phyloP scores from a whole-genome alignment of 805 yeast species.

The Sungouiella thailandica region DNA sequence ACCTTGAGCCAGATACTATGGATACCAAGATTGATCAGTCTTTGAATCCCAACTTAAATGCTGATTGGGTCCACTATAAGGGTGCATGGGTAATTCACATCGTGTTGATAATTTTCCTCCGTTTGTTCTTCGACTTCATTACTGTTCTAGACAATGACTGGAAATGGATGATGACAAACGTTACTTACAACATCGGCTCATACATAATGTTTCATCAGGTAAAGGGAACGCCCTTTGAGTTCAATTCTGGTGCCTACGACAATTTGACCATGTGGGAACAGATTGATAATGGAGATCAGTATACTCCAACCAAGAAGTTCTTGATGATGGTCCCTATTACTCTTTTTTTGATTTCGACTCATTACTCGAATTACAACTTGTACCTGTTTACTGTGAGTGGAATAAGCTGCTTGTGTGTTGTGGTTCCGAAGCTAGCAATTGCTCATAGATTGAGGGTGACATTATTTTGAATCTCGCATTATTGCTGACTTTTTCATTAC shows the following conservation, averaged over 20 bases:
- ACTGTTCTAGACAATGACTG: constrained; percentile 79
- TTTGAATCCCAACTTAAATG: constrained; percentile 83
- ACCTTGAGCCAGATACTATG: constrained; percentile 86
- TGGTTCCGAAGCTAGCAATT: constrained; percentile 84
- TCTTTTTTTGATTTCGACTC: constrained; percentile 80
- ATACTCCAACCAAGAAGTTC: constrained; percentile 94
- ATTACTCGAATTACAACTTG: constrained; percentile 81
- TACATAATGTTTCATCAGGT: constrained; percentile 95
- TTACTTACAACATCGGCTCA: constrained; percentile 84
- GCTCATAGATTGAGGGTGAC: constrained; percentile 73
- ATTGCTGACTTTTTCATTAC: too few species aligned
- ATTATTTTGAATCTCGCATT: too few species aligned
- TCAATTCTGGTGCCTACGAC: constrained; percentile 94
- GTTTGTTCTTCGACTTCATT: constrained; percentile 70
- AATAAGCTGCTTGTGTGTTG: constrained; percentile 77
- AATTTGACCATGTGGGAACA: constrained; percentile 99
- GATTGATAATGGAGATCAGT: constrained; percentile 90
- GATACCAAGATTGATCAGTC: constrained; percentile 92
- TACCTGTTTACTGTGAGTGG: constrained; percentile 75
- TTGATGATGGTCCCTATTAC: constrained; percentile 89
- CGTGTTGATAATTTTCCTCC: constrained; percentile 70
- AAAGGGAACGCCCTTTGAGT: constrained; percentile 96
- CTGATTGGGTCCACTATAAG: constrained; percentile 92
- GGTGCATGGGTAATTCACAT: constrained; percentile 96
- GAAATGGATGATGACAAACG: constrained; percentile 91